A percentile compares a stretch with the other conserved stretches of the same genome.
These are phyloP conservation scores for Pisolithus orientalis DNA, from an alignment of 768 basidiomycete genomes.

Conservation along the genomic window DNA sequence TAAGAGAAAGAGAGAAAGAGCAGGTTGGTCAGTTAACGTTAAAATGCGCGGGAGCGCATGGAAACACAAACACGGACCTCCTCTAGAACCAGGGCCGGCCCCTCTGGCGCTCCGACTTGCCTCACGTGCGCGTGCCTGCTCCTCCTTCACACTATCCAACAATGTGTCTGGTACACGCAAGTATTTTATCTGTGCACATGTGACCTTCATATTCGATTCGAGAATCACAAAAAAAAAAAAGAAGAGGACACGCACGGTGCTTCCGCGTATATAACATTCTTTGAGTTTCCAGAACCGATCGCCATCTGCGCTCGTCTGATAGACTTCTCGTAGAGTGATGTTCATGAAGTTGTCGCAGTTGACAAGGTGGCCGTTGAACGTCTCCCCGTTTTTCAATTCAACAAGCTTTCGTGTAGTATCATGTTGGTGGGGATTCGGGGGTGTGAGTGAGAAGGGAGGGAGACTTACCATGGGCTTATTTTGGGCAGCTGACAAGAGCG, in stretches of 20 bases:
- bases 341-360: constrained; percentile 99
- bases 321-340: constrained; percentile 94
- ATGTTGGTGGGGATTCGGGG: constrained; percentile 7
- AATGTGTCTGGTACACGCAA: constrained; percentile 88
- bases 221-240: neutral
- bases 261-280: constrained; percentile 94
- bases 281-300: constrained; percentile 97
- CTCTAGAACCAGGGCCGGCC: constrained; percentile 38
- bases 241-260: constrained; percentile 61
- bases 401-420: constrained; percentile 23
- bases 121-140: constrained; percentile 82
- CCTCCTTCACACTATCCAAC: constrained; percentile 87
- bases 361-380: constrained; percentile 97
- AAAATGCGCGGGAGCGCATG: constrained; percentile 13
- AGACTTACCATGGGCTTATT: constrained; percentile 92
- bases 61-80: constrained; percentile 29
- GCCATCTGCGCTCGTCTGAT: constrained; percentile 93
- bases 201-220: neutral
- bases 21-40: constrained; percentile 15
- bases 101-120: constrained; percentile 55
- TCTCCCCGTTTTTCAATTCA: constrained; percentile 64
- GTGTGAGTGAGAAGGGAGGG: constrained; percentile 1
- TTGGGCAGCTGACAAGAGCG: constrained; percentile 93
- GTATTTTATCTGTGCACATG: constrained; percentile 79
- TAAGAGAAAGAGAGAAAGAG: neutral